These are phyloP conservation scores for Trametes gibbosa DNA, from an alignment of 768 basidiomycete genomes.

Conservation along the genomic window DNA sequence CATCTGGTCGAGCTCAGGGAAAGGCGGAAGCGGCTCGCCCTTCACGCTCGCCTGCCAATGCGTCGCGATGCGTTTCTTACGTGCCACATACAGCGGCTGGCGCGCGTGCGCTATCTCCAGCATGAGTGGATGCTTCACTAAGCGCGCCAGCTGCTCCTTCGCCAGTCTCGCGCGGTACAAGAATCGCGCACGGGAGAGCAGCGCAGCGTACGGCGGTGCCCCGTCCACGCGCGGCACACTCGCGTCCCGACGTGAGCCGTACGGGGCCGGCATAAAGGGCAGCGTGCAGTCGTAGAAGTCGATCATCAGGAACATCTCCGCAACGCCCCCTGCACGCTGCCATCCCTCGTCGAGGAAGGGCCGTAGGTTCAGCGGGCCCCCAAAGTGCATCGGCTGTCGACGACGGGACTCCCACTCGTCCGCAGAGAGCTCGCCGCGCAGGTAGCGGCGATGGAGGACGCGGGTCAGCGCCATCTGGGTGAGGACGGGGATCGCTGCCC, in stretches of 20 bases:
- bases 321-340: slow-evolving; percentile 43
- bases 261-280: slow-evolving; percentile 44
- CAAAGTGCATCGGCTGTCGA: slow-evolving; percentile 46
- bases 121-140: slow-evolving; percentile 45
- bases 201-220: slow-evolving; percentile 38
- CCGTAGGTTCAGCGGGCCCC: slow-evolving; percentile 51
- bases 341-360: slow-evolving; percentile 48
- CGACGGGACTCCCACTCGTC: slow-evolving; percentile 54
- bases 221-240: slow-evolving; percentile 34
- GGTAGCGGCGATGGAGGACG: slow-evolving; percentile 44
- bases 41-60: slow-evolving; percentile 23
- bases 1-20: background rate
- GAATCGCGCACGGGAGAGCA: slow-evolving; percentile 49
- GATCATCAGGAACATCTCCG: slow-evolving; percentile 43
- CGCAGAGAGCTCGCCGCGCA: slow-evolving; percentile 45
- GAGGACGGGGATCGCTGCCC: slow-evolving; percentile 47
- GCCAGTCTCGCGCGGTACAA: slow-evolving; percentile 40
- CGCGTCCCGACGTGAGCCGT: slow-evolving; percentile 26
- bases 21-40: background rate
- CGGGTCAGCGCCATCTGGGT: slow-evolving; percentile 53
- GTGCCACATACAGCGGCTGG: slow-evolving; percentile 15
- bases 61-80: slow-evolving; percentile 22
- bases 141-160: slow-evolving; percentile 34
- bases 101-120: slow-evolving; percentile 37
- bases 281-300: slow-evolving; percentile 42